A percentile compares a stretch with the other conserved stretches of the same genome.
These are phyloP conservation scores for Posidonia oceanica DNA, from an alignment of 116 monocot species.

Conservation along the genomic window DNA sequence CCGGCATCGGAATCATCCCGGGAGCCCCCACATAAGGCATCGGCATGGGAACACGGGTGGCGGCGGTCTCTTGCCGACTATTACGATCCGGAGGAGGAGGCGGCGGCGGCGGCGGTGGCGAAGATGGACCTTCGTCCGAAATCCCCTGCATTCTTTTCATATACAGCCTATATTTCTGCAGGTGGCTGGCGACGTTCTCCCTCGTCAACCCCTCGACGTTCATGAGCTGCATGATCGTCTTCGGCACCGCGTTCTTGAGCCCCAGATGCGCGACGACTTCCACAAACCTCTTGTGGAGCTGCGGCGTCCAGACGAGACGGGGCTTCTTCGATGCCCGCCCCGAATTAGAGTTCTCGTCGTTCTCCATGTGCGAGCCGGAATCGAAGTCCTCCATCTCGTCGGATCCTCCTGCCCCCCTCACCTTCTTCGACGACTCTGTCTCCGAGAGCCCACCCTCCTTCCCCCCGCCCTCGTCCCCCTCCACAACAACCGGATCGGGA, in stretches of 20 bases:
- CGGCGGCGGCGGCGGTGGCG: slow-evolving; percentile 12
- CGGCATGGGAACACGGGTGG: not conserved
- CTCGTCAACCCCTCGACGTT: slow-evolving; percentile 39
- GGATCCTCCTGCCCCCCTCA: not conserved
- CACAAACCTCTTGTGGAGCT: slow-evolving; percentile 42
- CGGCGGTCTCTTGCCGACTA: not conserved
- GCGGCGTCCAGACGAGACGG: slow-evolving; percentile 28
- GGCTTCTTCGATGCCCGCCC: slow-evolving; percentile 25
- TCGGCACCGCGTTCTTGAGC: slow-evolving; percentile 29
- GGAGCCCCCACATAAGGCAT: slow-evolving; percentile 15
- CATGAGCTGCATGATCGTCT: slow-evolving; percentile 25
- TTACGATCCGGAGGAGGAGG: not conserved
- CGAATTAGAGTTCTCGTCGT: not conserved
- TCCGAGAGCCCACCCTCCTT: not conserved
- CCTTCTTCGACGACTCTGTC: slow-evolving; percentile 3
- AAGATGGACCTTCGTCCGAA: slow-evolving; percentile 7
- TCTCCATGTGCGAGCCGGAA: not conserved
- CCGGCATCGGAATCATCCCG: slow-evolving; percentile 21
- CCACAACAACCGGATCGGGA: not conserved
- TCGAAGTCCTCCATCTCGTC: slow-evolving; percentile 17
- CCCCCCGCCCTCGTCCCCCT: slow-evolving; percentile 1
- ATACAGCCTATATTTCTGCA: slow-evolving; percentile 47
- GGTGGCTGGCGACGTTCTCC: slow-evolving; percentile 57
- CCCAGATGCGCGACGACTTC: slow-evolving; percentile 40
- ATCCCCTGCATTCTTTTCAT: slow-evolving; percentile 28